These are phyloP conservation scores for Morella rubra DNA, from an alignment of 306 rosid genomes.

Conservation along the genomic window DNA sequence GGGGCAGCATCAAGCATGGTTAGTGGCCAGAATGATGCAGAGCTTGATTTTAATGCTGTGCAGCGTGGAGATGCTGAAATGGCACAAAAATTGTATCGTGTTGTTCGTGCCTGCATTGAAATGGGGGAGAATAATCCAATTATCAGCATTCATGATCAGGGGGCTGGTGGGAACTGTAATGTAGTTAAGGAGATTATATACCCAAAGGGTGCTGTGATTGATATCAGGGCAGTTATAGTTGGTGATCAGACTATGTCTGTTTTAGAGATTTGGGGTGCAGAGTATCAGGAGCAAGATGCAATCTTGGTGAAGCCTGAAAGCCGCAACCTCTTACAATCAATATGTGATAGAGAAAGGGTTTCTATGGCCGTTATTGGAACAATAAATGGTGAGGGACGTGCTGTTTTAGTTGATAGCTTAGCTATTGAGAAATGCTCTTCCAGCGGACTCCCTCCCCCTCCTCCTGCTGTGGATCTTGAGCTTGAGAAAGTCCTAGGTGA, in stretches of 20 bases:
- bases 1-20: constrained; percentile 99
- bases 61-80: constrained; percentile 99
- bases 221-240: constrained; percentile 67
- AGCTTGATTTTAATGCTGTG: constrained; percentile 93
- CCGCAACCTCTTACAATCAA: constrained; percentile 55
- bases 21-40: constrained; percentile 92
- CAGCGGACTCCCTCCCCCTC: constrained; percentile 62
- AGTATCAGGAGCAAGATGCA: constrained; percentile 93
- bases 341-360: constrained; percentile 75
- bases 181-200: constrained; percentile 89
- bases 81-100: constrained; percentile 89
- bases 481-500: constrained; percentile 90
- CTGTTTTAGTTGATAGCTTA: constrained; percentile 64
- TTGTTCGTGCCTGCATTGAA: constrained; percentile 91
- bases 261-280: constrained; percentile 96
- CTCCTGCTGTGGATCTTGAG: constrained; percentile 85
- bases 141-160: constrained; percentile 89
- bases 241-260: constrained; percentile 93
- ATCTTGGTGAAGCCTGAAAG: constrained; percentile 85
- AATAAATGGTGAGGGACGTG: constrained; percentile 73
- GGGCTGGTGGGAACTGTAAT: constrained; percentile 94
- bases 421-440: constrained; percentile 48
- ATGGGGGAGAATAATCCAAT: constrained; percentile 89
- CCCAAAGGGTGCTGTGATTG: constrained; percentile 79
- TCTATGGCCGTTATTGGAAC: constrained; percentile 92